Evolutionary conservation across 768 basidiomycete species (phyloP).

Genomic region (Xerocomus potaroensis): DNA sequence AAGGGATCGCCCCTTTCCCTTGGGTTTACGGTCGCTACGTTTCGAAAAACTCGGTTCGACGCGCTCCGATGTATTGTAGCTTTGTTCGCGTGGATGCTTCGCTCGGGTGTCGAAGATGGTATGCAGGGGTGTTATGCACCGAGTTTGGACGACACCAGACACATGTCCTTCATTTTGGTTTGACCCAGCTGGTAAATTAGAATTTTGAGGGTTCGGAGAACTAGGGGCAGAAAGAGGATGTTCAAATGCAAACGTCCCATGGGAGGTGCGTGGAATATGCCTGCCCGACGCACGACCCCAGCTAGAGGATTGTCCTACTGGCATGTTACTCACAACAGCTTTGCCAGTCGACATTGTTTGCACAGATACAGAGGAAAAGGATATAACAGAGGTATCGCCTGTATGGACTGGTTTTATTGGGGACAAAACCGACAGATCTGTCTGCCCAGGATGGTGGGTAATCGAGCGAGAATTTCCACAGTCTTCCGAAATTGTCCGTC

Average conservation of each 20-base stretch:
- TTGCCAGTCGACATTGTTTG: conserved; percentile 38
- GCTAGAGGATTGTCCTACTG: conserved; percentile 47
- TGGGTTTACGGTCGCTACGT: conserved; percentile 19
- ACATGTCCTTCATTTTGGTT: conserved; percentile 6
- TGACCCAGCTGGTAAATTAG: conserved; percentile 15
- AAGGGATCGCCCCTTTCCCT: conserved; percentile 63
- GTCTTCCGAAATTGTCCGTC: conserved; percentile 27
- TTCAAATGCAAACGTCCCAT: conserved; percentile 66
- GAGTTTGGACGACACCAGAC: conserved; percentile 10
- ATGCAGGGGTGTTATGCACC: conserved; percentile 19
- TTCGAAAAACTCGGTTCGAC: conserved; percentile 10
- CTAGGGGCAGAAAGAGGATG: conserved; percentile 55
- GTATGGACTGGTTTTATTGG: conserved; percentile 37
- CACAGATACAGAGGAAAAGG: conserved; percentile 32
- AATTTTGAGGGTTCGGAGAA: conserved; percentile 23
- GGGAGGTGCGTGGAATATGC: conserved; percentile 38
- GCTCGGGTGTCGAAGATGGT: conserved; percentile 31
- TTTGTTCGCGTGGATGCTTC: conserved; percentile 23
- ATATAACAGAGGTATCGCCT: conserved; percentile 31
- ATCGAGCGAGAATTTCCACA: conserved; percentile 12
- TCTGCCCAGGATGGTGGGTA: conserved; percentile 8
- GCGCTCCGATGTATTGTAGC: conserved; percentile 26
- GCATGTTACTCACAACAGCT: conserved; percentile 17
- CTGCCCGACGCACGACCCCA: conserved; percentile 53
- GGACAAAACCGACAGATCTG: conserved; percentile 20